Conservation (phyloP, 768 basidiomycete genomes). For the Suillus subaureus region DNA sequence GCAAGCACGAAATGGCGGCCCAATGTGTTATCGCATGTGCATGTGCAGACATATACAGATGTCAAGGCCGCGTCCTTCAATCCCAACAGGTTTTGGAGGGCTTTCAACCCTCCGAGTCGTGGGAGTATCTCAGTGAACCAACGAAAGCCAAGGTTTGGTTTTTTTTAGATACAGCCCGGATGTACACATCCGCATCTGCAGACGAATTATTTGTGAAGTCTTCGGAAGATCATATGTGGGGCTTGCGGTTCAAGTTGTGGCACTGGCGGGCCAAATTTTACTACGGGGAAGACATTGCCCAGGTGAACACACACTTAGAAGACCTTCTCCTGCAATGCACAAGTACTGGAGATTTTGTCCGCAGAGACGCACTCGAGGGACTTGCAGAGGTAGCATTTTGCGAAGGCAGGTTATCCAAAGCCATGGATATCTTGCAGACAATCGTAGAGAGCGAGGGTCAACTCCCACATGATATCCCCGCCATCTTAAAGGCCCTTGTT, state of each 20-base stretch:
- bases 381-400: background rate
- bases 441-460: background rate
- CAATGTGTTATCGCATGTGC: rapidly evolving
- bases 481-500: background rate
- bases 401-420: background rate
- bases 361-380: background rate
- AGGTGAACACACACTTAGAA: background rate
- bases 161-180: background rate
- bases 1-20: background rate
- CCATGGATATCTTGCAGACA: background rate
- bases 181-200: background rate
- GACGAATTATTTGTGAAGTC: background rate
- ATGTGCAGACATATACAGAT: background rate
- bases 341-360: background rate
- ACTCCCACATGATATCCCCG: rapidly evolving
- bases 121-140: background rate
- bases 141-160: background rate
- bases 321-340: background rate
- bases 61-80: background rate
- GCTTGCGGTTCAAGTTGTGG: background rate
- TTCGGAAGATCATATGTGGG: background rate
- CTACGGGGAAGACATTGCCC: background rate
- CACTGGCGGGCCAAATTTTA: background rate
- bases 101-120: background rate
- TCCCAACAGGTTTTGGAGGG: background rate